Evolutionary conservation across 1,139 yeast genomes (phyloP).

Genomic region (Kodamaea sp.): DNA sequence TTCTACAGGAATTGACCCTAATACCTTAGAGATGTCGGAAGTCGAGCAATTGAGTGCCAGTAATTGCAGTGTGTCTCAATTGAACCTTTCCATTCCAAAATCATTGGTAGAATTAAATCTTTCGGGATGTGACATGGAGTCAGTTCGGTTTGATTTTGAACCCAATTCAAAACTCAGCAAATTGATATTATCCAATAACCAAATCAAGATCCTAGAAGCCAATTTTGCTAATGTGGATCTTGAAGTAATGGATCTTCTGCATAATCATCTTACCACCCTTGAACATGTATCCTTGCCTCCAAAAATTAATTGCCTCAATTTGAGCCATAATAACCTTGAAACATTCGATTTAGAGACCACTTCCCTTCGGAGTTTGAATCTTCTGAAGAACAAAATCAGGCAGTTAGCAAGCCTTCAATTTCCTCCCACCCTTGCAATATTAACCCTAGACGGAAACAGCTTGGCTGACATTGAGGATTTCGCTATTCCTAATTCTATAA

Average conservation of each 20-base stretch:
- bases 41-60: no score
- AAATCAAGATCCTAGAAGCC: conserved; percentile 5
- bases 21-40: no score
- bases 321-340: conserved; percentile 9
- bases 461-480: conserved; percentile 8
- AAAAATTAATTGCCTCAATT: conserved; percentile 4
- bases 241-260: conserved; percentile 9
- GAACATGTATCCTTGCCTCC: conserved; percentile 6
- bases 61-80: no score
- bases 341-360: conserved; percentile 1
- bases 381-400: conserved; percentile 9
- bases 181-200: conserved; percentile 10
- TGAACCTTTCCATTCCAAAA: neutral
- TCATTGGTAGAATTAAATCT: conserved; percentile 4
- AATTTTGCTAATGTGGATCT: conserved; percentile 6
- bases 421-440: conserved; percentile 4
- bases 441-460: conserved; percentile 10
- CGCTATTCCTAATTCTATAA: conserved; percentile 6
- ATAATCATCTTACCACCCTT: conserved; percentile 6
- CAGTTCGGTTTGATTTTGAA: conserved; percentile 6
- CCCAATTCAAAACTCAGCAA: conserved; percentile 2
- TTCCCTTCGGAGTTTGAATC: conserved; percentile 7
- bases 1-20: conserved; percentile 6
- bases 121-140: conserved; percentile 4
- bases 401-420: conserved; percentile 3